These are phyloP conservation scores for Asterochloris erici DNA, from an alignment of 139 green algal genomes.

Conservation along the genomic window DNA sequence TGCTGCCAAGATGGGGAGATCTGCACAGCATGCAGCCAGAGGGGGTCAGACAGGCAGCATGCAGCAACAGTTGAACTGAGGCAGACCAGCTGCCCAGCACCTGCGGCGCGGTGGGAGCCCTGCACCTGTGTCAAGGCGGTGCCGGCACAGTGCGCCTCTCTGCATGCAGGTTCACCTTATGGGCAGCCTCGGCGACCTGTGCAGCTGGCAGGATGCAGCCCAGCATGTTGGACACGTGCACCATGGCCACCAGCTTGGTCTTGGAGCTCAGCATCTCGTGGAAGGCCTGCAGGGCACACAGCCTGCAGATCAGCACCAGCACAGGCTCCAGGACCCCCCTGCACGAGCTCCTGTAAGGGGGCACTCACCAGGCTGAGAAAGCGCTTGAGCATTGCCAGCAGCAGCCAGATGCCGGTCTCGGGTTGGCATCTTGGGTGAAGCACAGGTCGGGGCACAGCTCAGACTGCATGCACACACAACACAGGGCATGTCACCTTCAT, in stretches of 20 bases:
- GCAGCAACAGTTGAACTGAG: background rate
- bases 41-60: no score
- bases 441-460: no score
- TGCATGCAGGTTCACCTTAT: slow-evolving; percentile 21
- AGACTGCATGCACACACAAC: no score
- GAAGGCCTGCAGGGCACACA: slow-evolving; percentile 54
- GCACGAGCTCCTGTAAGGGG: no score
- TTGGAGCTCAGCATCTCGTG: slow-evolving; percentile 39
- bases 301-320: background rate
- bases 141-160: background rate
- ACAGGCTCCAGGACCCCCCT: no score
- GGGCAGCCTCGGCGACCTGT: slow-evolving; percentile 54
- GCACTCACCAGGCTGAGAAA: no score
- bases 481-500: slow-evolving; percentile 34
- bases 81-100: background rate
- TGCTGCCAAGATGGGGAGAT: no score
- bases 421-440: no score
- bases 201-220: slow-evolving; percentile 58
- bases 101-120: background rate
- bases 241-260: slow-evolving; percentile 85
- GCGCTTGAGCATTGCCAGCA: no score
- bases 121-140: background rate
- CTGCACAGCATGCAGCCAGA: no score
- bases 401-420: no score
- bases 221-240: slow-evolving; percentile 95